Conservation (phyloP, 2,329 filamentous ascomycete genomes). For the Colletotrichum musae region DNA sequence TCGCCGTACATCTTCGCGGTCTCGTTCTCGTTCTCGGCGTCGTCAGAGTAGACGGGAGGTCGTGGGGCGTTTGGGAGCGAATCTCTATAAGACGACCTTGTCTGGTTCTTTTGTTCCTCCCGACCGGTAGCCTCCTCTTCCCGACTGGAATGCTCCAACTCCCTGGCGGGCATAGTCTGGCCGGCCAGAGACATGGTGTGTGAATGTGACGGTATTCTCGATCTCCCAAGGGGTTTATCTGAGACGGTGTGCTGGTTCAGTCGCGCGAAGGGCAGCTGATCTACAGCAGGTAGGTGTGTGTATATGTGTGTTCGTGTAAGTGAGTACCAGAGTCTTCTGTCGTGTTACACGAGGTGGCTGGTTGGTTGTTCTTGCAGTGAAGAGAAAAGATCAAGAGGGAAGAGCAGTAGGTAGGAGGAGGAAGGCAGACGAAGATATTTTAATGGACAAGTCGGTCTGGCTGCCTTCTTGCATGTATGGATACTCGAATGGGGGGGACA, state of each 20-base stretch:
- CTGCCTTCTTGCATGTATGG: conserved; percentile 28
- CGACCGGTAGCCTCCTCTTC: conserved; percentile 19
- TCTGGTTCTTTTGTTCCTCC: conserved; percentile 15
- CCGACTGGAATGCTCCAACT: conserved; percentile 36
- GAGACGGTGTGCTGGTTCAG: conserved; percentile 39
- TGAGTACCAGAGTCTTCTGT: conserved; percentile 32
- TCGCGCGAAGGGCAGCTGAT: conserved; percentile 29
- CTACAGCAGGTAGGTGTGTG: conserved; percentile 24
- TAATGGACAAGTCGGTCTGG: conserved; percentile 38
- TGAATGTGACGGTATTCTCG: conserved; percentile 30
- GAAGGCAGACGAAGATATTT: conserved; percentile 39
- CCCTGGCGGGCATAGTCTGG: conserved; percentile 41
- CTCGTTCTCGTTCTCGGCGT: conserved; percentile 43
- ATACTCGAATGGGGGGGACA: conserved; percentile 13
- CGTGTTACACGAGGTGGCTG: background rate
- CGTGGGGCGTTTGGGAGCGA: conserved; percentile 40
- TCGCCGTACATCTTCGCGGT: conserved; percentile 42
- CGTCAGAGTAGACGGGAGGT: conserved; percentile 35
- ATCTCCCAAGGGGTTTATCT: conserved; percentile 34
- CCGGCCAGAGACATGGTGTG: conserved; percentile 42
- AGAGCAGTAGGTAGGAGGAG: background rate
- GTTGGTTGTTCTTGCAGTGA: background rate
- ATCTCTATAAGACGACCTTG: conserved; percentile 41
- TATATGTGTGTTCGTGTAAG: conserved; percentile 20
- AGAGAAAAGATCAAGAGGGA: conserved; percentile 1